Conservation (phyloP, 2,329 filamentous ascomycete genomes). For the Neopestalotiopsis sp. region DNA sequence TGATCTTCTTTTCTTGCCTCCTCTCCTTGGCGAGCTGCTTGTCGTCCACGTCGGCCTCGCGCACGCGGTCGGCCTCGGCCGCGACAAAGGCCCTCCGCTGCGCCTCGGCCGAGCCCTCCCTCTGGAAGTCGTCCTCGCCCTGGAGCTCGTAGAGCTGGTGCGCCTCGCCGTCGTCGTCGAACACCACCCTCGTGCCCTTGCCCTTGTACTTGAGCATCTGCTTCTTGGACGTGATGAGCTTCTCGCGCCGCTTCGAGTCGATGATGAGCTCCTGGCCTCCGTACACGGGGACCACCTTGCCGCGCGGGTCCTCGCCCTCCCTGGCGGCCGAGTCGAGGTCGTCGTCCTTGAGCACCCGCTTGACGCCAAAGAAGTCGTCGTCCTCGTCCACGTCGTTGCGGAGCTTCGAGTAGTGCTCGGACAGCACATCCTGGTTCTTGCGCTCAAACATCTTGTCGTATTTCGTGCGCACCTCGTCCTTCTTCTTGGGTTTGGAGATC, state of each 20-base stretch:
- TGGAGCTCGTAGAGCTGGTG: constrained; percentile 89
- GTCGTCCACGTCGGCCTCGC: constrained; percentile 79
- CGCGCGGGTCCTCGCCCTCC: constrained; percentile 45
- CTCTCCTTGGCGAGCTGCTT: constrained; percentile 82
- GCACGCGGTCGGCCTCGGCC: constrained; percentile 73
- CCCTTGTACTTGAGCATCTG: constrained; percentile 90
- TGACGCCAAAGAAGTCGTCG: constrained; percentile 86
- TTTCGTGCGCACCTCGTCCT: constrained; percentile 83
- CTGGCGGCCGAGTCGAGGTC: constrained; percentile 61
- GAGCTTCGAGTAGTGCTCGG: constrained; percentile 91
- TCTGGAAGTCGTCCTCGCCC: constrained; percentile 80
- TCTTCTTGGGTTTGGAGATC: constrained; percentile 61
- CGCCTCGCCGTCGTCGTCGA: constrained; percentile 88
- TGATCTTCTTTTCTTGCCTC: constrained; percentile 76
- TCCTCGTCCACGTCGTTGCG: constrained; percentile 71
- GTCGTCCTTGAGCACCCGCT: constrained; percentile 80
- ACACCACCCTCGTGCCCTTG: constrained; percentile 83
- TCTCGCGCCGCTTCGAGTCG: constrained; percentile 94
- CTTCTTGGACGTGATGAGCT: constrained; percentile 94
- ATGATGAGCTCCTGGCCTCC: constrained; percentile 78
- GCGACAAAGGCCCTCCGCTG: constrained; percentile 82
- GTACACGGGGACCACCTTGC: constrained; percentile 69
- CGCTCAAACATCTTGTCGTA: constrained; percentile 98
- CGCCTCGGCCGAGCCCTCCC: constrained; percentile 75
- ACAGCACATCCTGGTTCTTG: constrained; percentile 92